Conservation (phyloP, 495 filamentous ascomycete genomes). For the Penicillium riverlandense region DNA sequence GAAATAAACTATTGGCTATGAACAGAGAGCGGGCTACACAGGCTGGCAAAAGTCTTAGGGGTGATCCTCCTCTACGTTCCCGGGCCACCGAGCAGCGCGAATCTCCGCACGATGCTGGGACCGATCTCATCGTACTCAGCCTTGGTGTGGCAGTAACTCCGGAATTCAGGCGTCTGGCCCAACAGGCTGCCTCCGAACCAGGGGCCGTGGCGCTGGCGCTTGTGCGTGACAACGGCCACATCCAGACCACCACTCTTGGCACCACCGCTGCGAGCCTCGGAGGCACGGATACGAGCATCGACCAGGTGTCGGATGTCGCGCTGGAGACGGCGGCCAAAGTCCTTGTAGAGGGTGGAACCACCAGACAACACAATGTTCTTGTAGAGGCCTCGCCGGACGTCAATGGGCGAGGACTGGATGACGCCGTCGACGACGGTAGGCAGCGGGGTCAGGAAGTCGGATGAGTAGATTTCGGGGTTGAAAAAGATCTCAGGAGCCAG, state of each 20-base stretch:
- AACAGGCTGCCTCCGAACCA: slow-evolving; percentile 97
- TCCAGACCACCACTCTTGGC: slow-evolving; percentile 78
- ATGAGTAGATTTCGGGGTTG: slow-evolving; percentile 98
- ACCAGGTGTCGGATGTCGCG: slow-evolving; percentile 94
- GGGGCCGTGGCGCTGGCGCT: slow-evolving; percentile 89
- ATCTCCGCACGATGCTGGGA: slow-evolving; percentile 90
- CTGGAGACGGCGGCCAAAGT: slow-evolving; percentile 92
- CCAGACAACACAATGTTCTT: slow-evolving; percentile 99
- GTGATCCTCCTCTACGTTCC: slow-evolving; percentile 32
- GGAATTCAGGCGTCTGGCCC: slow-evolving; percentile 97
- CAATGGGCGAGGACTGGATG: slow-evolving; percentile 94
- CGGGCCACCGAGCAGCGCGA: slow-evolving; percentile 88
- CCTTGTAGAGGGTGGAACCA: slow-evolving; percentile 93
- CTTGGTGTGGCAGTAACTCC: slow-evolving; percentile 98
- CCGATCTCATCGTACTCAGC: slow-evolving; percentile 92
- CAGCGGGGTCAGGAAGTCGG: slow-evolving; percentile 92
- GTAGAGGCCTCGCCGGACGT: slow-evolving; percentile 92
- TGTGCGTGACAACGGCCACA: slow-evolving; percentile 93
- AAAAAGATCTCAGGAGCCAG: slow-evolving; percentile 98
- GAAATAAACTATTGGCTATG: slow-evolving; percentile 27
- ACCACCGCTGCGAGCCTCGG: slow-evolving; percentile 83
- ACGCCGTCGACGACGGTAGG: slow-evolving; percentile 92
- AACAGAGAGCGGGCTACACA: slow-evolving; percentile 22
- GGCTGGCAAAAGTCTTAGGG: slow-evolving; percentile 16
- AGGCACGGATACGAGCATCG: slow-evolving; percentile 82